These are phyloP conservation scores for Oryza rufipogon DNA, from an alignment of 176 grass and related monocot genomes.

Conservation along the genomic window DNA sequence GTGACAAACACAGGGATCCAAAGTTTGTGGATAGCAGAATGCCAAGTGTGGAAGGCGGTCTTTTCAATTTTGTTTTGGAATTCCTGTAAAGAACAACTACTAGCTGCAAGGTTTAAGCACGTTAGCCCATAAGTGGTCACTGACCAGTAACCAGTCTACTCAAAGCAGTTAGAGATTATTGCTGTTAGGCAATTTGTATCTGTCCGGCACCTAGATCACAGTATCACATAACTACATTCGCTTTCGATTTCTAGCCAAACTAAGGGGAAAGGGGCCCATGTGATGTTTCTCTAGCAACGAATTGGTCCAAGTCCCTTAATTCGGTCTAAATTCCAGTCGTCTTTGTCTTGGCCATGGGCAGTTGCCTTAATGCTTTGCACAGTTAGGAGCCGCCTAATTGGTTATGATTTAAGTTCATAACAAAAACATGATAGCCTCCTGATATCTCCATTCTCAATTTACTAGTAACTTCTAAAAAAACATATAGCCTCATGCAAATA, in stretches of 20 bases:
- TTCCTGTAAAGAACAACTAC: conserved; percentile 3
- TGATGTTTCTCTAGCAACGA: conserved; percentile 1
- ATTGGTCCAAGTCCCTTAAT: neutral
- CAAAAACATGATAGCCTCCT: neutral
- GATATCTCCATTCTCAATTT: neutral
- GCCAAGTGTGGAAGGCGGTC: neutral
- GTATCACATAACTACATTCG: conserved; percentile 13
- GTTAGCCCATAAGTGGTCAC: neutral
- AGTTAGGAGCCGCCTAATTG: conserved; percentile 12
- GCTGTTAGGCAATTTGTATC: neutral
- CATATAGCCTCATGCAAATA: neutral
- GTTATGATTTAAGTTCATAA: neutral
- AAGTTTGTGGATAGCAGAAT: neutral
- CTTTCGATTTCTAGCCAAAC: conserved; percentile 4
- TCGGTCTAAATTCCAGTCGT: neutral
- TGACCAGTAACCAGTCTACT: conserved; percentile 10
- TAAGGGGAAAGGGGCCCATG: neutral
- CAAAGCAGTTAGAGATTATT: neutral
- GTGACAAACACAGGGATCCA: conserved; percentile 2
- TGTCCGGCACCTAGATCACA: neutral
- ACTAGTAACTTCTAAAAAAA: neutral
- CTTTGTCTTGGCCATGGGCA: neutral
- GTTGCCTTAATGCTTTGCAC: neutral
- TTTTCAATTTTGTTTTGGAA: neutral
- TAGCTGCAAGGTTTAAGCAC: conserved; percentile 18